These are phyloP conservation scores for Neltuma alba DNA, from an alignment of 306 rosid species.

Conservation along the genomic window DNA sequence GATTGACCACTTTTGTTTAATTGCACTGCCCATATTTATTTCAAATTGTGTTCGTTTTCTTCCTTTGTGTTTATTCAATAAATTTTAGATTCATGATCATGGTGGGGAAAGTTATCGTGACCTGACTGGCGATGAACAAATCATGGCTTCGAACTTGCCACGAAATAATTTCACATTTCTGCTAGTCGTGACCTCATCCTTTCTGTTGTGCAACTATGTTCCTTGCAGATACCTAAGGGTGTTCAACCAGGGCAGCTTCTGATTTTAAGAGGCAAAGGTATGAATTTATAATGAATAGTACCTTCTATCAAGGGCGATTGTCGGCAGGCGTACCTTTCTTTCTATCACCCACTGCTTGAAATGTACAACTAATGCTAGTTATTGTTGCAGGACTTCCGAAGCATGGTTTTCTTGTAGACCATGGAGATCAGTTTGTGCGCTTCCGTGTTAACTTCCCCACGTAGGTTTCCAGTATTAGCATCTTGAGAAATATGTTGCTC, in stretches of 20 bases:
- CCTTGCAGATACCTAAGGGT: slow-evolving; percentile 84
- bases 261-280: slow-evolving; percentile 89
- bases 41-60: not conserved
- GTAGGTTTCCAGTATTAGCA: slow-evolving; percentile 45
- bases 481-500: slow-evolving; percentile 20
- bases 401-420: slow-evolving; percentile 68
- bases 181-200: slow-evolving; percentile 30
- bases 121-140: slow-evolving; percentile 14
- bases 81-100: slow-evolving; percentile 5
- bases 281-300: slow-evolving; percentile 45
- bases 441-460: slow-evolving; percentile 79
- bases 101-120: slow-evolving; percentile 25
- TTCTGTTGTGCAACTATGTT: slow-evolving; percentile 43
- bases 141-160: slow-evolving; percentile 19
- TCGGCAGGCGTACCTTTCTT: slow-evolving; percentile 14
- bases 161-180: not conserved
- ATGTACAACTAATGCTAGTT: slow-evolving; percentile 14
- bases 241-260: slow-evolving; percentile 91
- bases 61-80: not conserved
- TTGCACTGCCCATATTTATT: slow-evolving; percentile 1
- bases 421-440: slow-evolving; percentile 90
- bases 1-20: slow-evolving; percentile 12
- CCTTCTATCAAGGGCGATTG: slow-evolving; percentile 23
- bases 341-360: slow-evolving; percentile 11
- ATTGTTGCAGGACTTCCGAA: slow-evolving; percentile 64